These are phyloP conservation scores for Penicillium goetzii DNA, from an alignment of 495 filamentous ascomycete species.

Conservation along the genomic window DNA sequence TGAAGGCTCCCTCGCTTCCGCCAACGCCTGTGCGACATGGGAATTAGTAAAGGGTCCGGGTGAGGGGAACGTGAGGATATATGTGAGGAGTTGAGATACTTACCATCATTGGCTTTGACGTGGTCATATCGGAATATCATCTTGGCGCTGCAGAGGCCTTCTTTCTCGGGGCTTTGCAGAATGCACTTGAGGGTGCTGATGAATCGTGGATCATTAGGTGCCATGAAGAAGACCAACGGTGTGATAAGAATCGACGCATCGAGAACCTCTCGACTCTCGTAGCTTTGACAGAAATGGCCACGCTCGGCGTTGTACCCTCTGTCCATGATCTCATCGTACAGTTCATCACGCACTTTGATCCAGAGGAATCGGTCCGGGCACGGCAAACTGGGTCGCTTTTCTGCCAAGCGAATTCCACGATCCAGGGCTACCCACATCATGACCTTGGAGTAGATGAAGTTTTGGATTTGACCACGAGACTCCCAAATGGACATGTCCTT, in stretches of 20 bases:
- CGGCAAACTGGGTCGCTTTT: constrained; percentile 66
- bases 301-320: constrained; percentile 67
- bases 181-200: constrained; percentile 69
- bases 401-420: constrained; percentile 68
- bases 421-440: constrained; percentile 80
- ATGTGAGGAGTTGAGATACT: constrained; percentile 18
- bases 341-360: constrained; percentile 61
- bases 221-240: constrained; percentile 74
- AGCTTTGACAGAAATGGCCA: constrained; percentile 70
- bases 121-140: constrained; percentile 75
- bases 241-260: constrained; percentile 74
- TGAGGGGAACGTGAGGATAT: neutral
- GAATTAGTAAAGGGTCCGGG: constrained; percentile 20
- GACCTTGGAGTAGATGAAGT: constrained; percentile 74
- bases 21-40: constrained; percentile 60
- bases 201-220: constrained; percentile 73
- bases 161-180: constrained; percentile 66
- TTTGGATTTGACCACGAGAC: constrained; percentile 69
- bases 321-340: constrained; percentile 76
- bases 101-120: constrained; percentile 66
- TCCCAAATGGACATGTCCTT: constrained; percentile 83
- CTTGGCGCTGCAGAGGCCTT: constrained; percentile 70
- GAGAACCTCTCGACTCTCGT: constrained; percentile 65
- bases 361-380: constrained; percentile 67
- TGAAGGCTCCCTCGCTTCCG: constrained; percentile 74